Conservation (phyloP, 1,139 yeast species). For the Yamadazyma membranifaciens region DNA sequence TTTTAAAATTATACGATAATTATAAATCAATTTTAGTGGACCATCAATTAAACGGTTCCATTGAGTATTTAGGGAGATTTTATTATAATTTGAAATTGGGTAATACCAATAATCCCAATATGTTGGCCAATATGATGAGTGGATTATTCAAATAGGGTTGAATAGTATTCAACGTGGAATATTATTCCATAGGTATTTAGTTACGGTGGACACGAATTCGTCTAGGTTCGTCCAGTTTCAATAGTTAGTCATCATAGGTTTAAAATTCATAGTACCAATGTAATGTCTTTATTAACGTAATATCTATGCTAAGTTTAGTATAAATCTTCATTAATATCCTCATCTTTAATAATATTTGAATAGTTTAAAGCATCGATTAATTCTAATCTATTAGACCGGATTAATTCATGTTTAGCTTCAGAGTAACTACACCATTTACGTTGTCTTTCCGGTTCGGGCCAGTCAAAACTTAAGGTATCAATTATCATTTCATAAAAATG, state of each 20-base stretch:
- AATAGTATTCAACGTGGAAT: too few species aligned
- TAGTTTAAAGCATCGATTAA: conserved; percentile 61
- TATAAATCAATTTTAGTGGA: conserved; percentile 31
- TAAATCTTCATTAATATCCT: conserved; percentile 7
- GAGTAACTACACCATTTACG: conserved; percentile 75
- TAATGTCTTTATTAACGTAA: conserved; percentile 1
- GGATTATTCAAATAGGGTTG: conserved; percentile 52
- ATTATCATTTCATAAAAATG: conserved; percentile 80
- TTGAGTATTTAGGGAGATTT: conserved; percentile 49
- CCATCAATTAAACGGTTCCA: conserved; percentile 36
- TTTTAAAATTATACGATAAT: conserved; percentile 50
- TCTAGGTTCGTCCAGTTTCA: too few species aligned
- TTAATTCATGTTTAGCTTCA: conserved; percentile 68
- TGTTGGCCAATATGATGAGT: conserved; percentile 85
- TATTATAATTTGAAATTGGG: conserved; percentile 45
- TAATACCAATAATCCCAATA: conserved; percentile 58
- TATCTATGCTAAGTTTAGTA: conserved; percentile 5
- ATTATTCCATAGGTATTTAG: too few species aligned
- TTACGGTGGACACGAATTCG: too few species aligned
- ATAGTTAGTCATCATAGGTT: not conserved
- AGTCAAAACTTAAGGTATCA: conserved; percentile 51
- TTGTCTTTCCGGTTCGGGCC: conserved; percentile 73
- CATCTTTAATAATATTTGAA: conserved; percentile 45
- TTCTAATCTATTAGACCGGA: conserved; percentile 64
- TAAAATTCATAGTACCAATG: too few species aligned